Evolutionary conservation across 805 yeast genomes (phyloP).

Genomic region (fission yeast (Schizosaccharomyces pombe)): DNA sequence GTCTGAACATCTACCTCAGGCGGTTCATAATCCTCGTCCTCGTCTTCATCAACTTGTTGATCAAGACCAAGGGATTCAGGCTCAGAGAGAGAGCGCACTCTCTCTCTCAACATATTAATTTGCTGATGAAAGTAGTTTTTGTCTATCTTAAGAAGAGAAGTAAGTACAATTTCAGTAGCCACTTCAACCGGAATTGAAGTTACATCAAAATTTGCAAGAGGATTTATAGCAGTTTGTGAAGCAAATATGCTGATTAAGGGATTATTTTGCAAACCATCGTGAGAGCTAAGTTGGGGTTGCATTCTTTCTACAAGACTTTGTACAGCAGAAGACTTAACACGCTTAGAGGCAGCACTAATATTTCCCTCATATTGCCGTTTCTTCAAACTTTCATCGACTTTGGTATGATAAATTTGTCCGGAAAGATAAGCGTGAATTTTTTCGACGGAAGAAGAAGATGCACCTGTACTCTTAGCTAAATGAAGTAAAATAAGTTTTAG

Average conservation of each 20-base stretch:
- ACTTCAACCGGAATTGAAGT: conserved; percentile 1
- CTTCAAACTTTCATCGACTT: background rate
- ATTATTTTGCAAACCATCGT: conserved; percentile 1
- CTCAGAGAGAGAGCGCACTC: background rate
- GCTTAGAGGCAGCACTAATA: background rate
- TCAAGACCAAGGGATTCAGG: background rate
- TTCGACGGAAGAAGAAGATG: background rate
- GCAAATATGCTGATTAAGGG: conserved; percentile 1
- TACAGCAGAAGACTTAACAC: background rate
- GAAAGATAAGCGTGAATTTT: background rate
- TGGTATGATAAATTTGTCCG: background rate
- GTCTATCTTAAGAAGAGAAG: background rate
- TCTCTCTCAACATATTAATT: background rate
- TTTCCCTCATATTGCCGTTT: background rate
- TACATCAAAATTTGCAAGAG: background rate
- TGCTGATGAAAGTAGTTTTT: background rate
- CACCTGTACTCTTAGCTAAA: background rate
- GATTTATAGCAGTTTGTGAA: background rate
- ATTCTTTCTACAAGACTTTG: background rate
- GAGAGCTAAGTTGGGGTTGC: background rate
- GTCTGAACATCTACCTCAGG: conserved; percentile 9
- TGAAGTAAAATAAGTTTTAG: conserved; percentile 15
- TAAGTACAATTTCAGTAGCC: background rate
- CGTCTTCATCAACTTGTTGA: conserved; percentile 7
- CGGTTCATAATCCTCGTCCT: conserved; percentile 13